Evolutionary conservation across 2,329 filamentous ascomycete species (phyloP), one percentile per base, ranked within the genome.

Genomic region (Penicillium sp.): DNA sequence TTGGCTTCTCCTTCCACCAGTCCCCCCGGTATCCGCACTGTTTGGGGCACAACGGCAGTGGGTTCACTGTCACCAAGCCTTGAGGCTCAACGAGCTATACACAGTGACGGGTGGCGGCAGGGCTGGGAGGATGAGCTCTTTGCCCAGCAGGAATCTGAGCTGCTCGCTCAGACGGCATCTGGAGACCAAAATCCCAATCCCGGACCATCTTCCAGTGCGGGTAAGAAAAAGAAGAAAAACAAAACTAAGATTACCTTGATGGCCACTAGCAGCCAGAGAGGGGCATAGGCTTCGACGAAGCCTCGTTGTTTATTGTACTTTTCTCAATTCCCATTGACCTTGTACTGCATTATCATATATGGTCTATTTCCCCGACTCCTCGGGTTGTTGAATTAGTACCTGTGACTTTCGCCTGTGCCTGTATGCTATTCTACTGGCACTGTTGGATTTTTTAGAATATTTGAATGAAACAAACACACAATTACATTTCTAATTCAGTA

Each of bases 21-120:
- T 61, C 92, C 93, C 0, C 87, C 86, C 7, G 85, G 86, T 0
- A 80, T 84, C 41, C 87, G 86, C 61, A 97, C 93, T 0, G 91
- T 97, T 0, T 97, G 93, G 93, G 93, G 93, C n/a, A 97, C 93
- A 0, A 82, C 84, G 4, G 86, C 84, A 0, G 78, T 96, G 3
- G 70, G 79, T 2, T 78, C 86, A 0, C 77, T 77, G 0, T 87
- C 85, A 4, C 85, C 87, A 2, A 82, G 84, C 12, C 67, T 86
- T 29, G 62, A 72, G 12, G 71, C 77, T 29, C 74, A 75, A 4
- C 67, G 60, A 6, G 54, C 64, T 54, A 68, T 74, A 7, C 77
- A 74, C 2, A 86, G 92, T 61, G 93, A 97, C 71, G 93, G 93
- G 0, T 97, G 93, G 93, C 78, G 93, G 17, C 87, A 90, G 66